Evolutionary conservation across 2,329 filamentous ascomycete species (phyloP).

Genomic region (Botryotinia narcissicola): DNA sequence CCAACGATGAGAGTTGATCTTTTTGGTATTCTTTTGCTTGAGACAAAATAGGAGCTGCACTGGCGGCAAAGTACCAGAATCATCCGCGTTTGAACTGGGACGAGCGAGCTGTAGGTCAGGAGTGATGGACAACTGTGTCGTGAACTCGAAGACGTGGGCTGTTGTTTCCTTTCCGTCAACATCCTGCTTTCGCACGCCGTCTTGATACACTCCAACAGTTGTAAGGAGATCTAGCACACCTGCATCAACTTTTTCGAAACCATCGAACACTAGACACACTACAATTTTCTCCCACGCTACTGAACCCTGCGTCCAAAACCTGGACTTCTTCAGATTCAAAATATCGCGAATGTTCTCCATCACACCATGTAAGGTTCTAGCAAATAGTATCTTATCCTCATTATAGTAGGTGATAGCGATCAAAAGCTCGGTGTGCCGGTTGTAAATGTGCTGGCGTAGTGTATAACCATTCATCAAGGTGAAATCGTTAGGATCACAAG

Average conservation of each 20-base stretch:
- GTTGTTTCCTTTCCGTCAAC: slow-evolving; percentile 96
- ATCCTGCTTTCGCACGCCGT: slow-evolving; percentile 97
- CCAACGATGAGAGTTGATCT: slow-evolving; percentile 99
- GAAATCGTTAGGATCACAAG: slow-evolving; percentile 97
- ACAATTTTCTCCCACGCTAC: slow-evolving; percentile 99
- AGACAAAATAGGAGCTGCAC: slow-evolving; percentile 99
- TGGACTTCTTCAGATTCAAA: slow-evolving; percentile 97
- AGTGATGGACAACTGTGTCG: slow-evolving; percentile 93
- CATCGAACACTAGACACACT: slow-evolving; percentile 93
- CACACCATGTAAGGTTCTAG: slow-evolving; percentile 91
- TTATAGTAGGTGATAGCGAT: slow-evolving; percentile 99
- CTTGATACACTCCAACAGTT: slow-evolving; percentile 94
- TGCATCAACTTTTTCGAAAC: slow-evolving; percentile 97
- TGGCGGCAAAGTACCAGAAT: slow-evolving; percentile 79
- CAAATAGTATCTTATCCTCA: slow-evolving; percentile 91
- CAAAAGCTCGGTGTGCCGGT: slow-evolving; percentile 92
- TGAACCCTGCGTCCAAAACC: slow-evolving; percentile 99
- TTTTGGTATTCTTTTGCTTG: slow-evolving; percentile 99
- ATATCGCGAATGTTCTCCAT: slow-evolving; percentile 99
- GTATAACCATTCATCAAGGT: slow-evolving; percentile 99
- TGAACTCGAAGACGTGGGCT: slow-evolving; percentile 98
- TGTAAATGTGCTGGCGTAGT: slow-evolving; percentile 96
- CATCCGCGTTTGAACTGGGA: slow-evolving; percentile 68
- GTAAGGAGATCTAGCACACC: slow-evolving; percentile 88
- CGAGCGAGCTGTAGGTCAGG: slow-evolving; percentile 96